phyloP scores from a whole-genome alignment of 805 yeast genomes.

The Metschnikowia aberdeeniae region DNA sequence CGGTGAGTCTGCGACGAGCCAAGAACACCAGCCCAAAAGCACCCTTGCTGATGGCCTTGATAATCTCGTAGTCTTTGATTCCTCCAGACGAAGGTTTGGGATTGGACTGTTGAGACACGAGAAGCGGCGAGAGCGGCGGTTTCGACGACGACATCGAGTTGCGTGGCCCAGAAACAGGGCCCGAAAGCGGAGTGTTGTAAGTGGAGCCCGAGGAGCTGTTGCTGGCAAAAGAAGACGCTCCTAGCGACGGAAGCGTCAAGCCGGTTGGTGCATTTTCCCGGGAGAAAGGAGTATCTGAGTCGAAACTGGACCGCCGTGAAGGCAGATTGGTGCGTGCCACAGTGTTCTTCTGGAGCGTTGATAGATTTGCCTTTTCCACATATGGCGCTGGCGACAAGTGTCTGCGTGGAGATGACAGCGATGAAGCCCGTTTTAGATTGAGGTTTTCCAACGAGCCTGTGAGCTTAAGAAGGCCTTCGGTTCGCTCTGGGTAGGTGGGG shows the following conservation, averaged over 20 bases:
- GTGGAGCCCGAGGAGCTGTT: constrained; percentile 19
- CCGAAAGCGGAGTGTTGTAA: not conserved
- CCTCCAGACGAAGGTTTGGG: constrained; percentile 58
- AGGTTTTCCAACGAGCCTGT: constrained; percentile 26
- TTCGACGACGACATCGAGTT: constrained; percentile 26
- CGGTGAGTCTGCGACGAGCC: constrained; percentile 77
- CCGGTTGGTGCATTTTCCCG: constrained; percentile 6
- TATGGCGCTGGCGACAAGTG: constrained; percentile 52
- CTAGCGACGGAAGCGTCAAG: constrained; percentile 8
- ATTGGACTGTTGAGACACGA: constrained; percentile 60
- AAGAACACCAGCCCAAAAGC: constrained; percentile 95
- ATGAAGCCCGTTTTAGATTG: constrained; percentile 19
- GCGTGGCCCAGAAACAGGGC: constrained; percentile 1
- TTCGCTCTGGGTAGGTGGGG: constrained; percentile 9
- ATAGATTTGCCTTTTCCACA: constrained; percentile 48
- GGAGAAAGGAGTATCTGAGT: constrained; percentile 13
- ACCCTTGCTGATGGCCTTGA: constrained; percentile 93
- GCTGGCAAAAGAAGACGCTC: constrained; percentile 14
- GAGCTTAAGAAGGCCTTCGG: constrained; percentile 8
- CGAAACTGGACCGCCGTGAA: constrained; percentile 13
- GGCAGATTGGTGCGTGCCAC: constrained; percentile 15
- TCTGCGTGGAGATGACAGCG: constrained; percentile 50
- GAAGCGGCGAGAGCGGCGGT: constrained; percentile 76
- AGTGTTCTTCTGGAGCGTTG: constrained; percentile 57
- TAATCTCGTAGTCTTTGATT: constrained; percentile 81